Conservation (phyloP, 2,329 filamentous ascomycete genomes). For the Colletotrichum sp. region DNA sequence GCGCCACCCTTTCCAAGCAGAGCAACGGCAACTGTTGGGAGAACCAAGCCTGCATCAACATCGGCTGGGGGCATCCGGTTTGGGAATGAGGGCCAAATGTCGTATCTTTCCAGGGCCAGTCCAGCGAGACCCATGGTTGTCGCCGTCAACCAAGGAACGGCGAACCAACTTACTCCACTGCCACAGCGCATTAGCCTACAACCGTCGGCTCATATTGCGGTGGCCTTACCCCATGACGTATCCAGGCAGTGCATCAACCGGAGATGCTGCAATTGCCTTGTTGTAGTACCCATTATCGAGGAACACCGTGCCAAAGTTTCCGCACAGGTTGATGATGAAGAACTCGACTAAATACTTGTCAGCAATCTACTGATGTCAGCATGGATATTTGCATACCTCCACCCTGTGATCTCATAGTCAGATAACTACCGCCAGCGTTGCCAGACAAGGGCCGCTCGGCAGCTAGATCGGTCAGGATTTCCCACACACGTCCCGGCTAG, state of each 20-base stretch:
- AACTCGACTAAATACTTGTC: conserved; percentile 61
- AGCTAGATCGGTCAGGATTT: conserved; percentile 74
- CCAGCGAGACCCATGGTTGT: conserved; percentile 88
- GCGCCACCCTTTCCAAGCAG: conserved; percentile 84
- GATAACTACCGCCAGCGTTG: conserved; percentile 80
- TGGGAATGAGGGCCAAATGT: conserved; percentile 74
- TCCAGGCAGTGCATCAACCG: conserved; percentile 84
- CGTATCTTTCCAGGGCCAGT: conserved; percentile 77
- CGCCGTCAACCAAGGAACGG: conserved; percentile 87
- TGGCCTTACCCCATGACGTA: conserved; percentile 72
- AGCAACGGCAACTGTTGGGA: conserved; percentile 85
- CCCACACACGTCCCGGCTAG: conserved; percentile 78
- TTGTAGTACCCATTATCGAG: conserved; percentile 91
- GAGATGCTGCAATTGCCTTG: conserved; percentile 88
- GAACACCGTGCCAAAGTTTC: conserved; percentile 86
- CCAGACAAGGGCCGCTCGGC: conserved; percentile 75
- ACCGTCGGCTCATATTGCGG: too few relatives aligned
- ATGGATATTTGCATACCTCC: conserved; percentile 49
- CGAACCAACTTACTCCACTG: conserved; percentile 82
- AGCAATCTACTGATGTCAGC: neutral
- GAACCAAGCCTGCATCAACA: conserved; percentile 81
- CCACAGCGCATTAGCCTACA: neutral
- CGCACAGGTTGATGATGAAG: conserved; percentile 87
- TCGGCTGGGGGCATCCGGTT: conserved; percentile 75
- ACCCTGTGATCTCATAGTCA: conserved; percentile 83